These are phyloP conservation scores for Sugiyamaella qingdaonensis DNA, from an alignment of 805 yeast genomes.

Conservation along the genomic window DNA sequence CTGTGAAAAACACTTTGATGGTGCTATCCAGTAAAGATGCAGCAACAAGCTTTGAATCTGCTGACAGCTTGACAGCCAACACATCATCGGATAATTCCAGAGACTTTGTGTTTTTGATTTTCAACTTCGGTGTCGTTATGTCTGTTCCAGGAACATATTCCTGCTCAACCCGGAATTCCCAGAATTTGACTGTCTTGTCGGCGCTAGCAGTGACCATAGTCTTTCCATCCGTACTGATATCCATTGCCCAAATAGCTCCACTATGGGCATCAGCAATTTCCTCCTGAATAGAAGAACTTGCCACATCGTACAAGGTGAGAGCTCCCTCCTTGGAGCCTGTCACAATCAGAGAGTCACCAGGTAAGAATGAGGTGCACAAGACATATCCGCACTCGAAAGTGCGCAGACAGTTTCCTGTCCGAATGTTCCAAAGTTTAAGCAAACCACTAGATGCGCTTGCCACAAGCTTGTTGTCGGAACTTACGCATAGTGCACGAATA, in stretches of 20 bases:
- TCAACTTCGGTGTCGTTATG: constrained; percentile 48
- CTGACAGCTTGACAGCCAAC: constrained; percentile 70
- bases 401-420: constrained; percentile 69
- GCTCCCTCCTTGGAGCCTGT: constrained; percentile 87
- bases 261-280: constrained; percentile 70
- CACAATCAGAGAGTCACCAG: constrained; percentile 85
- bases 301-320: constrained; percentile 78
- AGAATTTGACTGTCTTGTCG: constrained; percentile 83
- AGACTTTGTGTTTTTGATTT: constrained; percentile 63
- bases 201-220: constrained; percentile 88
- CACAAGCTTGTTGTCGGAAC: constrained; percentile 72
- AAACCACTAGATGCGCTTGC: constrained; percentile 91
- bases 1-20: constrained; percentile 89
- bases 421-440: constrained; percentile 82
- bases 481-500: constrained; percentile 74
- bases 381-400: constrained; percentile 89
- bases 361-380: constrained; percentile 71
- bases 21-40: constrained; percentile 86
- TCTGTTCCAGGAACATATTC: constrained; percentile 70
- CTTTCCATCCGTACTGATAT: constrained; percentile 80
- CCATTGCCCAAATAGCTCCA: constrained; percentile 87
- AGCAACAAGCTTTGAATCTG: constrained; percentile 72
- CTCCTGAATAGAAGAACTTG: constrained; percentile 71
- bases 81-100: constrained; percentile 86
- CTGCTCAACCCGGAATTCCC: constrained; percentile 69